phyloP scores from a whole-genome alignment of 2,329 filamentous ascomycete species.

The Colletotrichum sublineola region DNA sequence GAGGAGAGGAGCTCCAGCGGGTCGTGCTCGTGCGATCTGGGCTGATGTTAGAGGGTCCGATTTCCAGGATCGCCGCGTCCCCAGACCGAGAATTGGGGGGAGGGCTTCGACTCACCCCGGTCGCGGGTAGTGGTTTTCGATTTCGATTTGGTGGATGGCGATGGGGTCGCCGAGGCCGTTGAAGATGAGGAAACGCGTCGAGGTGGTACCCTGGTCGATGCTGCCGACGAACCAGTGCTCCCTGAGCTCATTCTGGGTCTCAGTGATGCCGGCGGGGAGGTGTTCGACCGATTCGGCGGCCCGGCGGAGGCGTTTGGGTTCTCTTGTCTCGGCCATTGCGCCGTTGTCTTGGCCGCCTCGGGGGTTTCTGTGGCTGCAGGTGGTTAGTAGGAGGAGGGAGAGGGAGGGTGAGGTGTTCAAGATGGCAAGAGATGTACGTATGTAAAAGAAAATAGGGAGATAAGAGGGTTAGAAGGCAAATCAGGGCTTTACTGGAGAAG shows the following conservation, averaged over 20 bases:
- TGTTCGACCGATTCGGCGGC: constrained; percentile 39
- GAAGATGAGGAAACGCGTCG: constrained; percentile 91
- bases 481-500: constrained; percentile 13
- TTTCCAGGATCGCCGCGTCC: background rate
- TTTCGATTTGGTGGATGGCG: constrained; percentile 88
- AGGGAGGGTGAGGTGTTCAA: background rate
- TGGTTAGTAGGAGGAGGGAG: constrained; percentile 9
- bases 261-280: constrained; percentile 50
- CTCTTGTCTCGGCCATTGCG: constrained; percentile 37
- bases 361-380: background rate
- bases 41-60: background rate
- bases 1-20: constrained; percentile 81
- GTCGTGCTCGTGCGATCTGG: constrained; percentile 91
- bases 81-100: background rate
- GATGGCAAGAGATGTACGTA: background rate
- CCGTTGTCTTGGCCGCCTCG: background rate
- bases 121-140: constrained; percentile 85
- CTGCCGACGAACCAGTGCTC: constrained; percentile 81
- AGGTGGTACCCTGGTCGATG: constrained; percentile 93
- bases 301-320: constrained; percentile 34
- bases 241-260: constrained; percentile 50
- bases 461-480: background rate
- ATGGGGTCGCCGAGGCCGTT: constrained; percentile 82
- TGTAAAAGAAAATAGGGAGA: background rate
- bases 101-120: constrained; percentile 75